Conservation (phyloP, 345 rosid genomes). For the Balakata baccata region DNA sequence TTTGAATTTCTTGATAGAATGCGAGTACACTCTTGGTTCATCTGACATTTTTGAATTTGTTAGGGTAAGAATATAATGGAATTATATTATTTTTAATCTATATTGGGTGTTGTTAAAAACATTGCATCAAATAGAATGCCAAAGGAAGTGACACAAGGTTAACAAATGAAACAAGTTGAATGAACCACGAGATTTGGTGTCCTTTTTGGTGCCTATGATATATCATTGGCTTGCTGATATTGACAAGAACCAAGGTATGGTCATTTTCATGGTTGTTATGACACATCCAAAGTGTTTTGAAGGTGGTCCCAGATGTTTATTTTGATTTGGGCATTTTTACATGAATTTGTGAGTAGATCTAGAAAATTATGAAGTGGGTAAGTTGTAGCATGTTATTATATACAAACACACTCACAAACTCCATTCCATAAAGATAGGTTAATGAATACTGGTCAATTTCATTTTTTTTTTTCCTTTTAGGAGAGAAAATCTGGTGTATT, state of each 20-base stretch:
- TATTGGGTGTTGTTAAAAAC: no score
- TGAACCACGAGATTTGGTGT: not conserved
- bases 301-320: not conserved
- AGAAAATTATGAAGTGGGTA: not conserved
- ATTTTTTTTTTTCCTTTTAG: no score
- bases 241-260: not conserved
- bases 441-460: no score
- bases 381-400: no score
- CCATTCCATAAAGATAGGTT: no score
- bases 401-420: no score
- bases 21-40: not conserved
- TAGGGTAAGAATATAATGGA: not conserved
- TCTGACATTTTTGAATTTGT: not conserved
- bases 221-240: not conserved
- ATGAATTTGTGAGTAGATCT: not conserved
- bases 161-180: not conserved
- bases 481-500: no score
- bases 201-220: conserved; percentile 1
- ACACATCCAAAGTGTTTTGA: not conserved
- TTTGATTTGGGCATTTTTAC: not conserved
- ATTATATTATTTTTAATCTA: not conserved
- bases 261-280: not conserved
- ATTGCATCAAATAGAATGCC: not conserved
- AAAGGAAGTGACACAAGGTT: not conserved
- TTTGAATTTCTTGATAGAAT: not conserved